These are phyloP conservation scores for Sordariomycetes sp. DNA, from an alignment of 2,329 filamentous ascomycete genomes.

Conservation along the genomic window DNA sequence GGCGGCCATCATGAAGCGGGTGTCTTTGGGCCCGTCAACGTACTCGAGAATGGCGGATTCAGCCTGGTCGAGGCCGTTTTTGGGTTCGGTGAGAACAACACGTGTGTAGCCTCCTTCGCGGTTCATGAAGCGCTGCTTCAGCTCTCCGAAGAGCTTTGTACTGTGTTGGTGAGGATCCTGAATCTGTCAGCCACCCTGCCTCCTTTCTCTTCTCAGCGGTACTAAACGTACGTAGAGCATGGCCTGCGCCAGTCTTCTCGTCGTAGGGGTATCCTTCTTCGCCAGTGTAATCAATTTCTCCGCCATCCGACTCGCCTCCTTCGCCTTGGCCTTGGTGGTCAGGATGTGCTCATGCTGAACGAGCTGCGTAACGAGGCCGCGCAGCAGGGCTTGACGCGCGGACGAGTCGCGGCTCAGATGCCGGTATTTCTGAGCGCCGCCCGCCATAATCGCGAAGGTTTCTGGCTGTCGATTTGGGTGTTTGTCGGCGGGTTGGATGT, in stretches of 20 bases:
- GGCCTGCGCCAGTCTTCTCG: constrained; percentile 61
- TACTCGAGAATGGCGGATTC: constrained; percentile 87
- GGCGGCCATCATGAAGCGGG: constrained; percentile 90
- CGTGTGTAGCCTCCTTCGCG: constrained; percentile 92
- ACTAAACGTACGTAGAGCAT: constrained; percentile 70
- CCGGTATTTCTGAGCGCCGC: constrained; percentile 78
- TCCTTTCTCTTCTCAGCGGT: neutral
- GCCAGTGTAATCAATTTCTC: constrained; percentile 92
- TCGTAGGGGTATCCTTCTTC: constrained; percentile 85
- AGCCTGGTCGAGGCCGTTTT: constrained; percentile 76
- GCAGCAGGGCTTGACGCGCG: constrained; percentile 84
- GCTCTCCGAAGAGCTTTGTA: constrained; percentile 79
- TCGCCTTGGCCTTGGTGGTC: constrained; percentile 94
- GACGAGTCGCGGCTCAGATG: constrained; percentile 78
- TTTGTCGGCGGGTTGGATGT: constrained; percentile 12
- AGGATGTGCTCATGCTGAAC: constrained; percentile 88
- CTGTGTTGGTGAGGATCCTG: constrained; percentile 62
- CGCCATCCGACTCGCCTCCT: constrained; percentile 87
- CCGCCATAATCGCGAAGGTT: constrained; percentile 54
- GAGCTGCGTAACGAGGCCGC: constrained; percentile 91
- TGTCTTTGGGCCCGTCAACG: constrained; percentile 87
- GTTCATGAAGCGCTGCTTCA: constrained; percentile 67
- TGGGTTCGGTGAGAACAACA: constrained; percentile 82
- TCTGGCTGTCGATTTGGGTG: too few species aligned
- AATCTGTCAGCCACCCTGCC: neutral